phyloP scores from a whole-genome alignment of 2,329 filamentous ascomycete genomes.

The Sarocladium brachiariae region DNA sequence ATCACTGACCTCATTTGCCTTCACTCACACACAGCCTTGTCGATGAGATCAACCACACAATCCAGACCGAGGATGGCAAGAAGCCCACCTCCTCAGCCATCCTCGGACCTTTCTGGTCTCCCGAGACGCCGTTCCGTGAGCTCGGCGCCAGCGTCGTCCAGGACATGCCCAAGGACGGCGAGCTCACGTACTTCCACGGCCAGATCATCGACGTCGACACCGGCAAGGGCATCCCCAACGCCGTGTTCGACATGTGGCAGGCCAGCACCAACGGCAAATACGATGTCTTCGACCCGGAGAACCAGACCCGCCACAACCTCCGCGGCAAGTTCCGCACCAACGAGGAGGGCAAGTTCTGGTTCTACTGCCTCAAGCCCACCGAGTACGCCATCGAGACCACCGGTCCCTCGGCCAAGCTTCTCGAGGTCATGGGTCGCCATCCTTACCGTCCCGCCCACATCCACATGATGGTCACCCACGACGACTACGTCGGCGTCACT shows the following conservation, averaged over 20 bases:
- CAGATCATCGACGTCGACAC: slow-evolving; percentile 58
- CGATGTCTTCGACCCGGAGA: slow-evolving; percentile 67
- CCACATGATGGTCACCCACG: slow-evolving; percentile 46
- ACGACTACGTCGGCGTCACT: slow-evolving; percentile 63
- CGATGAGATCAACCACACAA: slow-evolving; percentile 13
- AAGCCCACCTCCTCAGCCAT: slow-evolving; percentile 69
- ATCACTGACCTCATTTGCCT: background rate
- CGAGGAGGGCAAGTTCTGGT: slow-evolving; percentile 61
- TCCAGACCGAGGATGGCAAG: slow-evolving; percentile 49
- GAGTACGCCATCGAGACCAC: slow-evolving; percentile 65
- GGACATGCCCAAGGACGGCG: slow-evolving; percentile 49
- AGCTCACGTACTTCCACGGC: slow-evolving; percentile 62
- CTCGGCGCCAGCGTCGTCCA: slow-evolving; percentile 62
- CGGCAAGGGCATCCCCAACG: slow-evolving; percentile 57
- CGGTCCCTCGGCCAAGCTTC: slow-evolving; percentile 37
- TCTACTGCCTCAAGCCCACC: slow-evolving; percentile 70
- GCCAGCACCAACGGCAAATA: slow-evolving; percentile 70
- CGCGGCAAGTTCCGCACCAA: slow-evolving; percentile 69
- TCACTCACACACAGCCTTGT: too few relatives aligned
- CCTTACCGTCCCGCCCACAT: slow-evolving; percentile 44
- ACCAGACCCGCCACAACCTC: slow-evolving; percentile 66
- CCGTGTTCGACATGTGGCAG: slow-evolving; percentile 74
- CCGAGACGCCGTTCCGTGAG: slow-evolving; percentile 64
- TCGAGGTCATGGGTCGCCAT: slow-evolving; percentile 40
- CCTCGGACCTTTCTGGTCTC: slow-evolving; percentile 72